Evolutionary conservation across 352 stramenopile species (phyloP).

Genomic region (Phytophthora colocasiae): DNA sequence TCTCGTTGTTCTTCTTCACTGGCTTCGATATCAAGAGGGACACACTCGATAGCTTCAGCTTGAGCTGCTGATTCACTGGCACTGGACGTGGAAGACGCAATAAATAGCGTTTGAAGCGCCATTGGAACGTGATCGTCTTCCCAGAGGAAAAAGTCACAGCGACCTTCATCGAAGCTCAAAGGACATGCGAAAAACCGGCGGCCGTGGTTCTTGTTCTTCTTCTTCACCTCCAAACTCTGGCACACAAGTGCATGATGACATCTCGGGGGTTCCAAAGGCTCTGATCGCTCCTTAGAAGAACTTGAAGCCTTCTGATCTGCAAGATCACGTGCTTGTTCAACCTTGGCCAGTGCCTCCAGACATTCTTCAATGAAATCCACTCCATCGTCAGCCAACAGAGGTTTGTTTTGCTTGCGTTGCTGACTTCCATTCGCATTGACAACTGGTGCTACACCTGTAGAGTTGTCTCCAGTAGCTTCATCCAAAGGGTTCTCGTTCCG

Average conservation of each 20-base stretch:
- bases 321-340: slow-evolving; percentile 30
- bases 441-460: slow-evolving; percentile 17
- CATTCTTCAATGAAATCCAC: slow-evolving; percentile 87
- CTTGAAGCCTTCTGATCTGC: slow-evolving; percentile 6
- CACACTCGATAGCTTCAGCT: slow-evolving; percentile 45
- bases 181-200: slow-evolving; percentile 78
- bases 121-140: slow-evolving; percentile 80
- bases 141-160: slow-evolving; percentile 88
- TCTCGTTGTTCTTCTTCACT: slow-evolving; percentile 51
- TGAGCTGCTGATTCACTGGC: slow-evolving; percentile 25
- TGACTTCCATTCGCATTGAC: slow-evolving; percentile 38
- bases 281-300: slow-evolving; percentile 2
- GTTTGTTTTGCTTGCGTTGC: slow-evolving; percentile 36
- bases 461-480: slow-evolving; percentile 25
- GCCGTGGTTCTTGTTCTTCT: slow-evolving; percentile 87
- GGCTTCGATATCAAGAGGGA: slow-evolving; percentile 60
- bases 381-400: slow-evolving; percentile 51
- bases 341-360: slow-evolving; percentile 59
- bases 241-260: slow-evolving; percentile 75
- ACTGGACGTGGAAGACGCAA: slow-evolving; percentile 15
- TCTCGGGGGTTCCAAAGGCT: slow-evolving; percentile 46
- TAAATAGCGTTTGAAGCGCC: slow-evolving; percentile 65
- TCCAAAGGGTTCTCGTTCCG: slow-evolving; percentile 35
- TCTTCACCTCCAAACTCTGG: slow-evolving; percentile 77
- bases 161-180: slow-evolving; percentile 75